These are phyloP conservation scores for Yamadazyma tumulicola DNA, from an alignment of 805 yeast species.

Conservation along the genomic window DNA sequence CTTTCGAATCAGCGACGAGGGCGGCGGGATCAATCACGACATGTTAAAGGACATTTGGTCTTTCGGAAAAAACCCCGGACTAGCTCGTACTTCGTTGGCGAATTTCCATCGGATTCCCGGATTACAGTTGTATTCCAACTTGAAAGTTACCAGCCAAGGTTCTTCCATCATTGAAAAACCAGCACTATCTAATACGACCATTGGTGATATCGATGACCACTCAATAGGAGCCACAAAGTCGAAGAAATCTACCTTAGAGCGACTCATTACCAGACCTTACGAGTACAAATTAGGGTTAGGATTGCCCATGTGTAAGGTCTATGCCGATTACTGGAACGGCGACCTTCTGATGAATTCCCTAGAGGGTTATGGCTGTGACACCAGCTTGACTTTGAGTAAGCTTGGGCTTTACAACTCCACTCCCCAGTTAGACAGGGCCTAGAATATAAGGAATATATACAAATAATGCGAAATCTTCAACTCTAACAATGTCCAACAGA, in stretches of 20 bases:
- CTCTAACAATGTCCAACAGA: slow-evolving; percentile 13
- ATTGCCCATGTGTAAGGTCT: slow-evolving; percentile 86
- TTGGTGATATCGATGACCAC: slow-evolving; percentile 18
- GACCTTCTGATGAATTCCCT: slow-evolving; percentile 75
- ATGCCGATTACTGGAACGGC: slow-evolving; percentile 97
- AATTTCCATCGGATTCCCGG: slow-evolving; percentile 74
- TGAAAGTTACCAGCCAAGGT: slow-evolving; percentile 39
- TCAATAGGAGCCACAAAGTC: slow-evolving; percentile 17
- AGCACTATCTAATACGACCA: slow-evolving; percentile 36
- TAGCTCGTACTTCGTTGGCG: slow-evolving; percentile 55
- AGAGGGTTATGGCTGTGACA: slow-evolving; percentile 92
- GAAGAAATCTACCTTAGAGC: slow-evolving; percentile 54
- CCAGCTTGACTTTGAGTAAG: slow-evolving; percentile 72
- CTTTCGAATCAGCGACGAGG: slow-evolving; percentile 84
- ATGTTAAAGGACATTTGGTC: slow-evolving; percentile 75
- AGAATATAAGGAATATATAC: background rate
- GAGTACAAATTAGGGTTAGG: slow-evolving; percentile 81
- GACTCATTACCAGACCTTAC: slow-evolving; percentile 69
- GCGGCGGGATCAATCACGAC: slow-evolving; percentile 76
- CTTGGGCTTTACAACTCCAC: slow-evolving; percentile 65
- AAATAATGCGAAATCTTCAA: background rate
- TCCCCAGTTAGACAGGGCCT: slow-evolving; percentile 71
- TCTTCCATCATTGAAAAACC: slow-evolving; percentile 30
- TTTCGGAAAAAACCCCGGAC: slow-evolving; percentile 67
- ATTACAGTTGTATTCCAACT: slow-evolving; percentile 41